Evolutionary conservation across 1,284 basidiomycete genomes (phyloP), one percentile per base, ranked within the genome.

Genomic region (Fomitopsis palustris): DNA sequence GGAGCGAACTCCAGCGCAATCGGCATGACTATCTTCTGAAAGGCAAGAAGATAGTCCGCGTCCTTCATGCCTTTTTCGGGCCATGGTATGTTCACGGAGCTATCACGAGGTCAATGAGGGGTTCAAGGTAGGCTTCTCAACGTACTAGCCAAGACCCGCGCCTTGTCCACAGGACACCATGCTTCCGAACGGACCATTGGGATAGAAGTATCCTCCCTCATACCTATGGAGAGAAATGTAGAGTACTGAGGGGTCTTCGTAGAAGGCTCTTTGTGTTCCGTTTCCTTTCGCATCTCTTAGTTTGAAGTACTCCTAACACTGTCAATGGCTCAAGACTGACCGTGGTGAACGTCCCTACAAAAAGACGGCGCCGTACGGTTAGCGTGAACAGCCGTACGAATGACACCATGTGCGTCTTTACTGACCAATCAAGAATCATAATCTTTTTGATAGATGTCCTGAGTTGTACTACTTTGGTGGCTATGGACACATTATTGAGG

Each of bases 401-500:
- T 57, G 29, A 39, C 31, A 37, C 29, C 10, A 29, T 7, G 8
- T 16, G 4, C 25, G 35, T 29, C 54, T 57, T 47, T 33, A 76
- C 89, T 69, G 70, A 96, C 96, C 97, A 99, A 71, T 99, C 96
- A 16, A 99, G 77, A 68, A 99, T 98, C 65, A 99, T 71, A 16
- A 99, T 87, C 68, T 85, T 92, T 70, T 87, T 91, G 56, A 90
- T 76, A 2, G 83, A 70, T 0, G 90, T 90, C 45, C 81, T 69
- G 61, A 88, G 79, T 68, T 90, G 92, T 31, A 88, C 84, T 37
- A 91, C 95, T 72, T 83, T 86, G 49, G 93, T 84, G 1, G 96
- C 96, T 6, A 99, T 91, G 1, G 96, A 92, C 21, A 97, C 96
- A 68, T 99, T 99, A 75, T 99, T 99, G 79, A 95, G 98, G 78